Base-by-base conservation (phyloP, 2,329 filamentous ascomycete species). In the Nannizziopsis barbatae region DNA sequence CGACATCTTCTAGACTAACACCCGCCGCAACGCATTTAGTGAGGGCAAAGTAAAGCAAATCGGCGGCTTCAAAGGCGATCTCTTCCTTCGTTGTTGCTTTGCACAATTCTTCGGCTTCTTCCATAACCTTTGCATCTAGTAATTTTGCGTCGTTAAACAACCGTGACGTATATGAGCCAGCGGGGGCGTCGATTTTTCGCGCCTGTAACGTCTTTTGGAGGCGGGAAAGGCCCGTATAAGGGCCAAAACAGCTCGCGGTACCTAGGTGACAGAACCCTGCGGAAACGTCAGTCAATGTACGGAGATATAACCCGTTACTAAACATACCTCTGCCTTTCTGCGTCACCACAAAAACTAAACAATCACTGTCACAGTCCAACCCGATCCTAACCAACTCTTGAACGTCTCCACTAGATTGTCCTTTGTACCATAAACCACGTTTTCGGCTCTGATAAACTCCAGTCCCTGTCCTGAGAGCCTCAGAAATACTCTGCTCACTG, bases 401-500 rank as follows among this genome's bases (percentile, higher is more conserved):
- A 10, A 86, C 86, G 64, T 96, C 89, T 11, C 92, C 92, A 47
- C 90, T 96, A 7, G 84, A 92, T 45, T 89, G 86, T 5, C 92
- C 92, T 71, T 98, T 98, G 67, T 94, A 84, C 92, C 92, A 98
- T 22, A 98, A 69, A 0, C 92, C 92, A 39, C 92, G 79, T 73
- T 95, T 96, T 45, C 92, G 78, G 71, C 90, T 96, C 68, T 95
- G 88, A 65, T 98, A 98, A 33, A 96, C 90, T 30, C 92, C 89
- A 10, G 76, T 75, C 15, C 82, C 81, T 6, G 87, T 94, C 59
- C 79, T 79, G 52, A 98, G 64, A 33, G 90, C 90, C 69, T 94
- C 90, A 7, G 80, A 74, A 31, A 98, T 80, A 63, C 90, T 96
- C 65, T 93, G 86, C 54, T 84, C 80, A 61, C 86, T 95, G 67